Evolutionary conservation across 2,329 filamentous ascomycete species (phyloP).

Genomic region (Aureobasidium mangrovei): DNA sequence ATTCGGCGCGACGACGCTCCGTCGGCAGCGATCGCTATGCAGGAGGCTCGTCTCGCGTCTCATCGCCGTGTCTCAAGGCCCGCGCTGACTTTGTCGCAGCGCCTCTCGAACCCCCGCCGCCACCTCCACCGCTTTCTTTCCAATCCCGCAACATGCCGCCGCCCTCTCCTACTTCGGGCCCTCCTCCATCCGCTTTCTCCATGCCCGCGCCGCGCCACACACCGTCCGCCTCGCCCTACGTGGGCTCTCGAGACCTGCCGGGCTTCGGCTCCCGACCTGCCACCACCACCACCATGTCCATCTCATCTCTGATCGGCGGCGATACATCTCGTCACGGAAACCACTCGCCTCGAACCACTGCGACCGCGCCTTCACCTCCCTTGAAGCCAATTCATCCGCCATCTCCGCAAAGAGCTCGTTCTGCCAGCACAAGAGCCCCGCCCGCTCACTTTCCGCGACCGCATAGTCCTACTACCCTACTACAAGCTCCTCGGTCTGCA

Average conservation of each 20-base stretch:
- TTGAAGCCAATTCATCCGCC: constrained; percentile 39
- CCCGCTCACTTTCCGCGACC: constrained; percentile 20
- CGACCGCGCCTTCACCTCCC: constrained; percentile 23
- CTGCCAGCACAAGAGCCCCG: constrained; percentile 29
- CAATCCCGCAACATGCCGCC: constrained; percentile 39
- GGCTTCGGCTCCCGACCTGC: constrained; percentile 45
- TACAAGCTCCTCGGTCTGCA: not conserved
- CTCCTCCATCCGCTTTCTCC: constrained; percentile 33
- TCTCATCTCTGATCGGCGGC: constrained; percentile 60
- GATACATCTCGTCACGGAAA: constrained; percentile 20
- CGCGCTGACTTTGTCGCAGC: constrained; percentile 18
- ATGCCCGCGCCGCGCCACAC: constrained; percentile 32
- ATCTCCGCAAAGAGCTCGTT: constrained; percentile 33
- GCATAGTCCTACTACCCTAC: constrained; percentile 18
- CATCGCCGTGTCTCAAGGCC: not conserved
- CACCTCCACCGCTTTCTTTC: constrained; percentile 35
- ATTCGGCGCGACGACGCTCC: constrained; percentile 35
- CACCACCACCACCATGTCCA: constrained; percentile 55
- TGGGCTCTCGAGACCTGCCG: constrained; percentile 47
- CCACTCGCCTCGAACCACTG: constrained; percentile 26
- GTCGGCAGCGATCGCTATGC: constrained; percentile 27
- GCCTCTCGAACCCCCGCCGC: constrained; percentile 22
- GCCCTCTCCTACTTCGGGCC: constrained; percentile 38
- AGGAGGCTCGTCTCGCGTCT: not conserved
- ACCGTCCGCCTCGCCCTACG: constrained; percentile 37